Conservation (phyloP, 805 yeast species). For the Ogataea paradorogensis region DNA sequence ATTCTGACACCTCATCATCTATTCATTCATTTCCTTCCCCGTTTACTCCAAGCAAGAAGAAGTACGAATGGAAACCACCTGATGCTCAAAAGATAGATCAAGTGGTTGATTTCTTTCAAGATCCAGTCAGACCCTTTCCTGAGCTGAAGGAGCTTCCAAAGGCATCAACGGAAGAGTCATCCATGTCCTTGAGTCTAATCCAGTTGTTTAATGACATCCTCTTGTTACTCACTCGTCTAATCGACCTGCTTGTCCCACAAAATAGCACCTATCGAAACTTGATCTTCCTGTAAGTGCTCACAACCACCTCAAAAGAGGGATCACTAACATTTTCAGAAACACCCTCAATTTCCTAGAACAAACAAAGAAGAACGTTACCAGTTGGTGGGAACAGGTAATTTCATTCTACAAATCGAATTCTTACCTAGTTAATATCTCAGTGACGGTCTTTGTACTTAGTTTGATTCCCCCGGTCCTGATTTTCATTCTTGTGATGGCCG, state of each 20-base stretch:
- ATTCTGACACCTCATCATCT: slow-evolving; percentile 9
- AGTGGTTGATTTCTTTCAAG: slow-evolving; percentile 18
- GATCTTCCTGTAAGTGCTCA: slow-evolving; percentile 25
- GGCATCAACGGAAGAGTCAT: neutral
- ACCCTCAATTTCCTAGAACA: slow-evolving; percentile 16
- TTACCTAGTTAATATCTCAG: slow-evolving; percentile 8
- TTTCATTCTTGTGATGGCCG: slow-evolving; percentile 15
- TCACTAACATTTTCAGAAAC: slow-evolving; percentile 16
- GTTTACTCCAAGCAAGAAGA: neutral
- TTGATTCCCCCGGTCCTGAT: slow-evolving; percentile 17
- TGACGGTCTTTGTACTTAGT: slow-evolving; percentile 15
- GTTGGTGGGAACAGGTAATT: slow-evolving; percentile 4
- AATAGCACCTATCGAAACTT: slow-evolving; percentile 24
- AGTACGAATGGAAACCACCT: slow-evolving; percentile 1
- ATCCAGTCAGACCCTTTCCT: slow-evolving; percentile 10
- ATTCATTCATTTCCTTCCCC: slow-evolving; percentile 3
- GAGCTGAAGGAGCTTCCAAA: neutral
- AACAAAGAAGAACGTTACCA: slow-evolving; percentile 8
- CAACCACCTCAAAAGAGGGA: slow-evolving; percentile 7
- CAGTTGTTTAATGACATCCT: slow-evolving; percentile 18
- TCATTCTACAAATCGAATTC: slow-evolving; percentile 16
- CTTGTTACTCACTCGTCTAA: slow-evolving; percentile 17
- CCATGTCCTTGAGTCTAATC: slow-evolving; percentile 14
- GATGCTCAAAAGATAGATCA: slow-evolving; percentile 10
- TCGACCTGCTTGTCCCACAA: slow-evolving; percentile 22